Percentiles rank a stretch among this genome's conserved stretches.
Evolutionary conservation across 352 stramenopile species (phyloP).

Genomic region (Poterioochromonas sp.): DNA sequence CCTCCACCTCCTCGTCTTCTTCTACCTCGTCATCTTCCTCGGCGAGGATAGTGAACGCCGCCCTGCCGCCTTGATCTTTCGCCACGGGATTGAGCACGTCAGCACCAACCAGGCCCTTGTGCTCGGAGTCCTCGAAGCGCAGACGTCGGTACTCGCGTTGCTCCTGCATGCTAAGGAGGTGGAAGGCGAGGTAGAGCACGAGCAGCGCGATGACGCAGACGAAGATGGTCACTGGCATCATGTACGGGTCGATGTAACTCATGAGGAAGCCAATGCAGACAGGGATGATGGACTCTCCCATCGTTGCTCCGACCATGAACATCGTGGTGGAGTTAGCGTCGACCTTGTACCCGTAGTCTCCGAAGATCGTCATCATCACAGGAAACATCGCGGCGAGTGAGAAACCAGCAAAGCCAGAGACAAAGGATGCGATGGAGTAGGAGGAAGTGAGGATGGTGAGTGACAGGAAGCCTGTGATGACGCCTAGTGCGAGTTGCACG

Average conservation of each 20-base stretch:
- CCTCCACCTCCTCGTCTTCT: neutral
- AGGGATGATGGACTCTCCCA: neutral
- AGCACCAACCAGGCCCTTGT: neutral
- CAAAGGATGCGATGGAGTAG: neutral
- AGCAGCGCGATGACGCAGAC: neutral
- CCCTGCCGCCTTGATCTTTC: neutral
- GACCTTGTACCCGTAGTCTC: constrained; percentile 15
- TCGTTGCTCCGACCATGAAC: neutral
- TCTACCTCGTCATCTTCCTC: neutral
- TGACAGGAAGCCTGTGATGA: neutral
- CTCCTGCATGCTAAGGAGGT: neutral
- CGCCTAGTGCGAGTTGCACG: neutral
- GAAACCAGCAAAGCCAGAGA: neutral
- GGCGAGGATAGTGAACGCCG: neutral
- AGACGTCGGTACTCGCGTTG: too few species aligned
- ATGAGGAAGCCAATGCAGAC: neutral
- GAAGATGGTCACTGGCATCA: neutral
- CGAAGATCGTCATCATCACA: constrained; percentile 8
- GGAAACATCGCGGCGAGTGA: neutral
- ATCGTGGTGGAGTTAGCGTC: neutral
- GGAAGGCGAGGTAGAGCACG: neutral
- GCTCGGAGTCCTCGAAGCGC: too few species aligned
- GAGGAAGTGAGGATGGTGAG: neutral
- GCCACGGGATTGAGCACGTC: neutral
- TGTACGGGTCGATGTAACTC: neutral